These are phyloP conservation scores for Cyberlindnera meyerae DNA, from an alignment of 805 yeast genomes.

Conservation along the genomic window DNA sequence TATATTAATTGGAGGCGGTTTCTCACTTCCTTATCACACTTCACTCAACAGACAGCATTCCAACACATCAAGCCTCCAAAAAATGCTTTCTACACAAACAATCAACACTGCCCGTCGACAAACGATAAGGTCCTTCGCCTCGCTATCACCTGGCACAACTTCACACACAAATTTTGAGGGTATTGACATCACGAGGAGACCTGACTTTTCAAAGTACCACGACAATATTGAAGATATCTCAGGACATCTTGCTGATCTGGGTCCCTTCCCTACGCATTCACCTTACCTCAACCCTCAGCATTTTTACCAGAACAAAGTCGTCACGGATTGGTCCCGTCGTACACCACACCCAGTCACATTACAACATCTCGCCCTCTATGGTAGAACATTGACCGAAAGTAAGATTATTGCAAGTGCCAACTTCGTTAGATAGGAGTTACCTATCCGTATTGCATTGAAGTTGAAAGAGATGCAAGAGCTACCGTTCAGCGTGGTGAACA, in stretches of 20 bases:
- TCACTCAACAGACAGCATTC: too few relatives aligned
- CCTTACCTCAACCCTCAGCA: conserved; percentile 60
- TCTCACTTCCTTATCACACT: too few relatives aligned
- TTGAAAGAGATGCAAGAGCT: conserved; percentile 72
- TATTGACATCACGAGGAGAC: conserved; percentile 18
- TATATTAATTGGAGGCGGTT: too few relatives aligned
- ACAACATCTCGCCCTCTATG: conserved; percentile 87
- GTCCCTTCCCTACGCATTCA: conserved; percentile 38
- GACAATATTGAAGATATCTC: conserved; percentile 30
- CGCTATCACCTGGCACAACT: background rate
- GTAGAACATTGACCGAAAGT: conserved; percentile 67
- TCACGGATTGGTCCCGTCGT: conserved; percentile 57
- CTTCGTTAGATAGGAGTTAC: conserved; percentile 81
- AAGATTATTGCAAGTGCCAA: conserved; percentile 81
- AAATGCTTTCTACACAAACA: too few relatives aligned
- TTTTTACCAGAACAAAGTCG: conserved; percentile 75
- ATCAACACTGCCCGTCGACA: too few relatives aligned
- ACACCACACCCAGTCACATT: conserved; percentile 86
- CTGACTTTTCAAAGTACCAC: conserved; percentile 34
- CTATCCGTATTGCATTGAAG: conserved; percentile 77
- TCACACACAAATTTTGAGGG: background rate
- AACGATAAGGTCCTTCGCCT: background rate
- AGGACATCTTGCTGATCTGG: conserved; percentile 31
- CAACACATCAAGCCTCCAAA: too few relatives aligned
- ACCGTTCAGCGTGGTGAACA: conserved; percentile 81